A percentile compares a stretch with the other conserved stretches of the same genome.
Evolutionary conservation across 2,329 filamentous ascomycete species (phyloP).

Genomic region (Epichloe brachyelytri): DNA sequence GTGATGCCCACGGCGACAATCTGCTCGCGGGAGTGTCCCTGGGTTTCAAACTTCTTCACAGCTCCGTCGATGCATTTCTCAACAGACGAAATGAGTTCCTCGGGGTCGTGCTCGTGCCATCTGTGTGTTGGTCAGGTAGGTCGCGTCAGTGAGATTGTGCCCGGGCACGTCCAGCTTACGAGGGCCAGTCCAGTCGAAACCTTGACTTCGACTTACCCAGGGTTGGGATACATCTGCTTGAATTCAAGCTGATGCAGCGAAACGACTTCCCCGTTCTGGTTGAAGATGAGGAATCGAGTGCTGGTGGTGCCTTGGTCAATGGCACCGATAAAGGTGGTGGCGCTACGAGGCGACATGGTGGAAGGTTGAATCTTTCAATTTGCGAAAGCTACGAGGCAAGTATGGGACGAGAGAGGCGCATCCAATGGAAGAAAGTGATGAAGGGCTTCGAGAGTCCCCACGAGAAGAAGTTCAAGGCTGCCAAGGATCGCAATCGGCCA

Average conservation of each 20-base stretch:
- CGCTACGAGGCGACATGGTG: constrained; percentile 20
- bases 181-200: constrained; percentile 4
- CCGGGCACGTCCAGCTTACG: constrained; percentile 10
- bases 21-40: constrained; percentile 52
- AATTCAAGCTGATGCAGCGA: constrained; percentile 67
- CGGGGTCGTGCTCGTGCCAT: constrained; percentile 77
- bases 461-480: background rate
- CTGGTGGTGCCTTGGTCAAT: constrained; percentile 74
- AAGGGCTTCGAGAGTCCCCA: background rate
- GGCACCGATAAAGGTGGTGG: constrained; percentile 49
- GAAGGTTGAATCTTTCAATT: constrained; percentile 3
- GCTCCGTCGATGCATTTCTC: constrained; percentile 65
- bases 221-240: constrained; percentile 58
- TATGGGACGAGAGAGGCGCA: constrained; percentile 9
- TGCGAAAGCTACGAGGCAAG: constrained; percentile 8
- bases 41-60: constrained; percentile 51
- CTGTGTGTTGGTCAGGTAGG: constrained; percentile 27
- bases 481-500: background rate
- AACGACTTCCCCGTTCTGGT: constrained; percentile 54
- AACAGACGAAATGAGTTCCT: constrained; percentile 60
- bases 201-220: constrained; percentile 40
- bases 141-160: background rate
- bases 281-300: constrained; percentile 67
- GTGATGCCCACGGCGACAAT: constrained; percentile 70
- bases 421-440: constrained; percentile 7